Evolutionary conservation across 2,329 filamentous ascomycete genomes (phyloP).

Genomic region (Dactylonectria estremocensis): DNA sequence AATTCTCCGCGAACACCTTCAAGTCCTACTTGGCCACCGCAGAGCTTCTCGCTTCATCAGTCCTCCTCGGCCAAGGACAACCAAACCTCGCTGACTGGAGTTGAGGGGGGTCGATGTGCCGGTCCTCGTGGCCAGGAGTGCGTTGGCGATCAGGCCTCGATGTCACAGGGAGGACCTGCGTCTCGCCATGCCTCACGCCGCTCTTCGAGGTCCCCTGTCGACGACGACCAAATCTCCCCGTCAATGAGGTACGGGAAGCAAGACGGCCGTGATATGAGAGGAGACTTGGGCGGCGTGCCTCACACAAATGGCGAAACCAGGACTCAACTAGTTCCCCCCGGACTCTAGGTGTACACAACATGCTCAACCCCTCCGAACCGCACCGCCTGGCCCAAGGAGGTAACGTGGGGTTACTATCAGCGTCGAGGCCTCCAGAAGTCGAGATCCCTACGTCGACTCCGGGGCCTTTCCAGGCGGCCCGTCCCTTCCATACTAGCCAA

Average conservation of each 20-base stretch:
- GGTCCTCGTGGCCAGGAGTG: conserved; percentile 65
- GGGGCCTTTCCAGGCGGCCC: conserved; percentile 41
- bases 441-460: conserved; percentile 41
- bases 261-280: conserved; percentile 43
- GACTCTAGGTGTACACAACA: conserved; percentile 55
- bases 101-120: conserved; percentile 68
- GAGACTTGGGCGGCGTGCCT: conserved; percentile 40
- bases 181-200: conserved; percentile 70
- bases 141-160: conserved; percentile 73
- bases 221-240: conserved; percentile 51
- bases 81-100: conserved; percentile 38
- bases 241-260: conserved; percentile 41
- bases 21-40: conserved; percentile 52
- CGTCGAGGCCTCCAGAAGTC: conserved; percentile 38
- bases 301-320: conserved; percentile 43
- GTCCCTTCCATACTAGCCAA: conserved; percentile 48
- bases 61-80: conserved; percentile 42
- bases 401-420: conserved; percentile 28
- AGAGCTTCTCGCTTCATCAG: conserved; percentile 40
- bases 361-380: conserved; percentile 57
- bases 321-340: conserved; percentile 44
- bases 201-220: conserved; percentile 61
- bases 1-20: conserved; percentile 55
- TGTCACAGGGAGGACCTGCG: conserved; percentile 74
- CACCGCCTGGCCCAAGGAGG: conserved; percentile 39